Evolutionary conservation across 352 stramenopile genomes (phyloP).

Genomic region (Hyaloperonospora brassicae): DNA sequence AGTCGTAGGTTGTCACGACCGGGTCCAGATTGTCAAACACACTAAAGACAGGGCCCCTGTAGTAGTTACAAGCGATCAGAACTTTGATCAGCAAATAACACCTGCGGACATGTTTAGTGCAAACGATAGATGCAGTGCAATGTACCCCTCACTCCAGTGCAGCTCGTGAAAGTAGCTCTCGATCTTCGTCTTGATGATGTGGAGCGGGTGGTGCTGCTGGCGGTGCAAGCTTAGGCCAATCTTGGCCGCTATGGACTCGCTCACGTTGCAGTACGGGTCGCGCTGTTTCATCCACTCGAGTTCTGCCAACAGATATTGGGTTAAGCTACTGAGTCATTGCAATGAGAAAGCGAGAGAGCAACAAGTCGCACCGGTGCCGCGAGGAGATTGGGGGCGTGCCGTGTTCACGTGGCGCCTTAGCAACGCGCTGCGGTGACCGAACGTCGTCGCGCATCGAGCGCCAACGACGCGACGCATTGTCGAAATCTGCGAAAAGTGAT

Average conservation of each 20-base stretch:
- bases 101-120: background rate
- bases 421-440: no score
- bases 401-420: no score
- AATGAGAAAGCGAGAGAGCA: background rate
- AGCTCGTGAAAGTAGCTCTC: slow-evolving; percentile 84
- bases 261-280: slow-evolving; percentile 85
- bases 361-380: background rate
- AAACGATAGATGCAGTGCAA: background rate
- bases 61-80: background rate
- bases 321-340: background rate
- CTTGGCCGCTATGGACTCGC: slow-evolving; percentile 77
- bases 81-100: background rate
- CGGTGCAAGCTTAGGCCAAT: slow-evolving; percentile 86
- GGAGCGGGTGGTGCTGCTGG: slow-evolving; percentile 79
- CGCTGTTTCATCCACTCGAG: slow-evolving; percentile 72
- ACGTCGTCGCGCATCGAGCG: no score
- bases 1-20: slow-evolving; percentile 82
- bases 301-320: slow-evolving; percentile 22
- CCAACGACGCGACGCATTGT: no score
- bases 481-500: no score
- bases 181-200: slow-evolving; percentile 92
- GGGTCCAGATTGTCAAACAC: slow-evolving; percentile 84
- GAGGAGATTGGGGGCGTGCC: no score
- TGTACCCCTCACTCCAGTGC: slow-evolving; percentile 47
- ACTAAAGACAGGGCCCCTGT: slow-evolving; percentile 64